Evolutionary conservation across 306 rosid genomes (phyloP).

Genomic region (Prunus davidiana): DNA sequence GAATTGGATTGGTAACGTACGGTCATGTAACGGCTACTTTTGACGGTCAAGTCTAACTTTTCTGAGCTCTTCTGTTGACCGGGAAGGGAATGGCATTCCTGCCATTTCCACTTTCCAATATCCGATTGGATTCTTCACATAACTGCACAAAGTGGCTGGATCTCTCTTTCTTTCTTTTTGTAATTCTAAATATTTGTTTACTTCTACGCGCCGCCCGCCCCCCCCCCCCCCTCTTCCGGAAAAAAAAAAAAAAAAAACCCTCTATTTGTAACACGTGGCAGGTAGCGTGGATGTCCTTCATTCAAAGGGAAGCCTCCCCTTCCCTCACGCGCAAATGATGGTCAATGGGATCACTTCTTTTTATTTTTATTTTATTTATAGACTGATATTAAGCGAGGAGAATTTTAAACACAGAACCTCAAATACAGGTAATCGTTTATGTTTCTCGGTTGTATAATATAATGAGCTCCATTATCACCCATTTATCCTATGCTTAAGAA

Average conservation of each 20-base stretch:
- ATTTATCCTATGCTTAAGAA: too few relatives aligned
- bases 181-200: too few relatives aligned
- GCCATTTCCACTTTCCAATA: neutral
- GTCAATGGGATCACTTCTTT: neutral
- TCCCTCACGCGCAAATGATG: neutral
- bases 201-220: too few relatives aligned
- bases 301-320: neutral
- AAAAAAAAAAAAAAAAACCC: too few relatives aligned
- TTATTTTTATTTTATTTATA: too few relatives aligned
- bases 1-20: neutral
- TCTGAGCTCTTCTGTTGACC: neutral
- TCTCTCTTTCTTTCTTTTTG: neutral
- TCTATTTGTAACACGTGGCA: neutral
- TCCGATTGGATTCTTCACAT: neutral
- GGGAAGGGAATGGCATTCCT: neutral
- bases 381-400: too few relatives aligned
- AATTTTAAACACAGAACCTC: too few relatives aligned
- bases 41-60: neutral
- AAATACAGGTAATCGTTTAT: too few relatives aligned
- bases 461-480: too few relatives aligned
- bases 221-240: rapidly evolving
- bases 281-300: neutral
- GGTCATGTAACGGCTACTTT: neutral
- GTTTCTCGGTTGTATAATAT: too few relatives aligned
- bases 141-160: neutral